Percentiles rank a stretch among this genome's conserved stretches.
Conservation (phyloP, 192 early-diverging fungal species). For the Spinellus fusiger region DNA sequence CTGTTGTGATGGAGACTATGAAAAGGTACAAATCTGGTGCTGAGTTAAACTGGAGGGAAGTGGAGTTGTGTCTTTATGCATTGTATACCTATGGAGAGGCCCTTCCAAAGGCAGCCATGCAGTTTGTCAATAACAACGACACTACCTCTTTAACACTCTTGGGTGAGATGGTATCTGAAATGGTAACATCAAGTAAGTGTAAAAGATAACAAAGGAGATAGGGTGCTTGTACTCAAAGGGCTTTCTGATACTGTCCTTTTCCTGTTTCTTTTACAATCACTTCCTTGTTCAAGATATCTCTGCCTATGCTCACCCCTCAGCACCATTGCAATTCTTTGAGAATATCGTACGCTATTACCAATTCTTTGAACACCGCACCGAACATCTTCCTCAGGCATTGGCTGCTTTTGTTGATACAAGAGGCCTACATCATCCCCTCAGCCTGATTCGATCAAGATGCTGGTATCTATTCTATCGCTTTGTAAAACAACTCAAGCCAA, state of each 20-base stretch:
- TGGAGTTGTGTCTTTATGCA: constrained; percentile 70
- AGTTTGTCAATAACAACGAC: constrained; percentile 31
- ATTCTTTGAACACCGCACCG: constrained; percentile 62
- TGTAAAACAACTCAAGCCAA: constrained; percentile 59
- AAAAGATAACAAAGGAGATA: constrained; percentile 2
- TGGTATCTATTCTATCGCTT: constrained; percentile 89
- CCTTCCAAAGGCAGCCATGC: constrained; percentile 44
- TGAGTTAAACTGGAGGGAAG: constrained; percentile 65
- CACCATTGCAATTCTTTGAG: constrained; percentile 71
- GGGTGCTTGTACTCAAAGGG: background rate
- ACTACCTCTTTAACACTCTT: constrained; percentile 40
- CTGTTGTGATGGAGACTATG: constrained; percentile 55
- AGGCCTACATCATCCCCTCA: constrained; percentile 71
- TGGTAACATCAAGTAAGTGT: constrained; percentile 56
- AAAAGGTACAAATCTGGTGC: constrained; percentile 45
- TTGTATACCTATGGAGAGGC: constrained; percentile 70
- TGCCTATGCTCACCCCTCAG: constrained; percentile 65
- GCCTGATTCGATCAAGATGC: constrained; percentile 65
- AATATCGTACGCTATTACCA: constrained; percentile 60
- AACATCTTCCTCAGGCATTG: constrained; percentile 60
- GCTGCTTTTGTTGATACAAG: constrained; percentile 70
- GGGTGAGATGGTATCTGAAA: constrained; percentile 53
- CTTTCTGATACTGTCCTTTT: background rate
- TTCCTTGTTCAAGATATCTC: constrained; percentile 49
- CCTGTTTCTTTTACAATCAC: background rate